Conservation (phyloP, 176 grass and related monocot genomes). For the Oryza meridionalis region DNA sequence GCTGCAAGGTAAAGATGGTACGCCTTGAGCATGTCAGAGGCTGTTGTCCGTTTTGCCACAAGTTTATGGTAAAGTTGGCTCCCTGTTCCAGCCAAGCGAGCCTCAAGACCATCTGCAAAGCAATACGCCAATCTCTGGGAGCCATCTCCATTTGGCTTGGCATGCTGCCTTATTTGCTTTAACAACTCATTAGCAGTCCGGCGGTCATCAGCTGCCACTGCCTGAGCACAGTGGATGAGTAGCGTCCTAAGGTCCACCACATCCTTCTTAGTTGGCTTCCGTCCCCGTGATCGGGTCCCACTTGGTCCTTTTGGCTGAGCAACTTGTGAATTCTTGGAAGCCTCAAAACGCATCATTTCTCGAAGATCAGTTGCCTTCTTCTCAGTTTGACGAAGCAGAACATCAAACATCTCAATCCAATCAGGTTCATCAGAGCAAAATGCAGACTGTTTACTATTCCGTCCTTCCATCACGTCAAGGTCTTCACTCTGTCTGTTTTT, state of each 20-base stretch:
- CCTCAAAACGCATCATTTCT: conserved; percentile 75
- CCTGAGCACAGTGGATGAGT: conserved; percentile 90
- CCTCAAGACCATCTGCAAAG: conserved; percentile 93
- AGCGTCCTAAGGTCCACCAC: conserved; percentile 92
- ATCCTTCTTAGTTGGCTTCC: conserved; percentile 84
- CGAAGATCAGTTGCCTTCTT: conserved; percentile 71
- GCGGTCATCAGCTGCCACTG: conserved; percentile 91
- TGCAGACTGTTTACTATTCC: conserved; percentile 81
- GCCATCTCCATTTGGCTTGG: conserved; percentile 70
- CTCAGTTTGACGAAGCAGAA: conserved; percentile 68
- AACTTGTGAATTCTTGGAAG: conserved; percentile 57
- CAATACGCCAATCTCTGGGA: conserved; percentile 82
- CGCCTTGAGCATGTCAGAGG: conserved; percentile 89
- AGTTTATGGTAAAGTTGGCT: conserved; percentile 85
- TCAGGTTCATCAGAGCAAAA: conserved; percentile 72
- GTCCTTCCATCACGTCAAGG: conserved; percentile 80
- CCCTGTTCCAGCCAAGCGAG: conserved; percentile 89
- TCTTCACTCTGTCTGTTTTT: conserved; percentile 69
- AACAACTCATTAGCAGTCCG: conserved; percentile 77
- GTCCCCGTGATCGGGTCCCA: conserved; percentile 56
- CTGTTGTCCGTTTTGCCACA: conserved; percentile 84
- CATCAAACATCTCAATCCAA: conserved; percentile 85
- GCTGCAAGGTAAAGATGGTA: conserved; percentile 96
- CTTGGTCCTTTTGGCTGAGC: conserved; percentile 52
- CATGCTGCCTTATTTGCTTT: conserved; percentile 93